Percentiles rank a stretch among this genome's conserved stretches.
phyloP scores from a whole-genome alignment of 2,329 filamentous ascomycete species.

The Chalaropsis ovoidea region DNA sequence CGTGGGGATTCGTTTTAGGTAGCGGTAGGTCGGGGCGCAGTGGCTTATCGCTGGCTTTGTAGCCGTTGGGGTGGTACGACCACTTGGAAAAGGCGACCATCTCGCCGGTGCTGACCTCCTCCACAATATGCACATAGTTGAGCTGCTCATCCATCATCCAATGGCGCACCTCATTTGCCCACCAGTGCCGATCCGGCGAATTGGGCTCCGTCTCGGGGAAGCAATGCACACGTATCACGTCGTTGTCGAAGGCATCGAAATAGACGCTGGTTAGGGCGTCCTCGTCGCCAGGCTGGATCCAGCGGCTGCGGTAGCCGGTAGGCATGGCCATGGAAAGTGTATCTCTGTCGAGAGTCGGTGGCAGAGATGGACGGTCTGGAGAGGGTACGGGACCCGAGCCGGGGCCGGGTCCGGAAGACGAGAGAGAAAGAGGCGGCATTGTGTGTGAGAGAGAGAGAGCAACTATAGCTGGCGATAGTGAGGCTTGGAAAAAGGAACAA shows the following conservation, averaged over 20 bases:
- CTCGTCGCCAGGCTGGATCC: conserved; percentile 17
- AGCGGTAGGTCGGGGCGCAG: background rate
- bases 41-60: conserved; percentile 11
- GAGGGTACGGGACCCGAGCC: background rate
- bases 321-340: conserved; percentile 8
- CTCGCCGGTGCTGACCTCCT: conserved; percentile 7
- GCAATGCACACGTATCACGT: conserved; percentile 19
- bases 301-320: conserved; percentile 20
- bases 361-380: too few species aligned
- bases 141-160: conserved; percentile 18
- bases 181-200: conserved; percentile 17
- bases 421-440: background rate
- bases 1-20: conserved; percentile 9
- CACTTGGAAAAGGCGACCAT: conserved; percentile 25
- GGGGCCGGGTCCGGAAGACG: background rate
- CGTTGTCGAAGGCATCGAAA: conserved; percentile 21
- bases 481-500: too few species aligned
- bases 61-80: conserved; percentile 24
- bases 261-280: conserved; percentile 22
- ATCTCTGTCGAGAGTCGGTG: background rate
- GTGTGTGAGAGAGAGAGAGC: background rate
- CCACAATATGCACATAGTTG: conserved; percentile 21
- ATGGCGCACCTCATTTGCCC: conserved; percentile 18
- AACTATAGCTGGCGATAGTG: too few species aligned
- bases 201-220: conserved; percentile 19